Base-by-base conservation (phyloP, 2,329 filamentous ascomycete genomes). In the Graphiopsis chlorocephala region DNA sequence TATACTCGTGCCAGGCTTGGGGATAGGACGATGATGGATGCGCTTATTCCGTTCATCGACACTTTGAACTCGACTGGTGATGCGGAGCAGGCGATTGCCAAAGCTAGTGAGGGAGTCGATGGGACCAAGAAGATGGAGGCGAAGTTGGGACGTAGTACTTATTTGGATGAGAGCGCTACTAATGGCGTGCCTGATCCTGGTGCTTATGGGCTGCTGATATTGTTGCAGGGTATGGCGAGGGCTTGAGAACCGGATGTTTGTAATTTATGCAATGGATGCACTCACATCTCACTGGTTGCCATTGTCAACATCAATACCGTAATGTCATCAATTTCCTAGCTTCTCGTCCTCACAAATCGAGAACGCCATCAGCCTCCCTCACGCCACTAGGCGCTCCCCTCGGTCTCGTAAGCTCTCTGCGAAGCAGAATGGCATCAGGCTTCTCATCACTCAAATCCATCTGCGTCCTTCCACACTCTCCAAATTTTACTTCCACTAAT, bases 1-100 rank as follows among this genome's bases (percentile, higher is more conserved):
- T 77, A 75, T 58, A 77, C 75, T 17, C 68, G 71, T 20, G 75
- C 75, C 10, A 65, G 74, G 26, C 56, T 72, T 17, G 75, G 74
- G 0, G 75, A 77, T 70, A 66, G 75, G 28, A 77, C 75, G 20
- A 72, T 76, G 72, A 74, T 77, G 74, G 75, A 77, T 68, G 70
- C 72, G 52, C 65, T 77, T 65, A 75, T 76, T 26, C 75, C 75
- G 6, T 77, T 75, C 59, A 68, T 75, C 2, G 71, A 75, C 38
- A 70, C 66, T 7, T 65, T 76, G 33, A 64, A 61, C 25, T 50
- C 60, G 29, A 69, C 61, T 20, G 68, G 67, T 12, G 69, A 73
- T 66, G 67, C 62, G 11, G 38, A 65, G 23, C 53, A 64, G 48
- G 75, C 75, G 45, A 55, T 76, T 26, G 65, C 64, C 29, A 61